These are phyloP conservation scores for Citrus medica DNA, from an alignment of 345 rosid genomes.

Conservation along the genomic window DNA sequence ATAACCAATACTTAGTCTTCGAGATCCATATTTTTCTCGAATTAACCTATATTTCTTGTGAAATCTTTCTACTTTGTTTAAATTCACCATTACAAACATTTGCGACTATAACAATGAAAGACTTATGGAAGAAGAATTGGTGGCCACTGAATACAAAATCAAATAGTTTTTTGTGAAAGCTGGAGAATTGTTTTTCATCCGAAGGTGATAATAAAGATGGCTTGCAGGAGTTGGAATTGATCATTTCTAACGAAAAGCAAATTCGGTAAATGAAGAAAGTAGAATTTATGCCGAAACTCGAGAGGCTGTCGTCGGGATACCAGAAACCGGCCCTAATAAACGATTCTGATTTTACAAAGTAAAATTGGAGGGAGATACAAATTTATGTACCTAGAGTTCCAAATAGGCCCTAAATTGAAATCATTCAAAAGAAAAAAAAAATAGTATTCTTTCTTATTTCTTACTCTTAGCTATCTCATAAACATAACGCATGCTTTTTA, in stretches of 20 bases:
- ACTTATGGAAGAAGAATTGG: background rate
- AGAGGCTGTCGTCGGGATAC: background rate
- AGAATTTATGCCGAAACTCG: background rate
- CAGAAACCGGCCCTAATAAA: background rate
- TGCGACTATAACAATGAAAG: too few species aligned
- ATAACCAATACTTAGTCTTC: fast-evolving
- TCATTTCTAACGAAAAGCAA: background rate
- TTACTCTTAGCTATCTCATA: too few species aligned
- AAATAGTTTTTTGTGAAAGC: background rate
- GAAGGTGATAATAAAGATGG: slow-evolving; percentile 6
- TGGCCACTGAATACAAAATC: too few species aligned
- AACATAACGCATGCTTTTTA: too few species aligned
- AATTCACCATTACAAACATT: too few species aligned
- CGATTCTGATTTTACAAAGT: background rate
- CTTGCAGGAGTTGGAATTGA: background rate
- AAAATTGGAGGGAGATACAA: too few species aligned
- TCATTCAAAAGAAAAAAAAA: too few species aligned
- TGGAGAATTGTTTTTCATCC: background rate
- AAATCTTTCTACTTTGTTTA: too few species aligned
- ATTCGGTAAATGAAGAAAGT: background rate
- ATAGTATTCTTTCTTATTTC: too few species aligned
- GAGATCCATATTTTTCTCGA: fast-evolving
- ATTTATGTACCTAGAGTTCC: too few species aligned
- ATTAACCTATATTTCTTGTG: too few species aligned
- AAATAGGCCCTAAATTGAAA: too few species aligned